A percentile compares a stretch with the other conserved stretches of the same genome.
These are phyloP conservation scores for Urochloa ruziziensis DNA, from an alignment of 176 grass and related monocot genomes.

Conservation along the genomic window DNA sequence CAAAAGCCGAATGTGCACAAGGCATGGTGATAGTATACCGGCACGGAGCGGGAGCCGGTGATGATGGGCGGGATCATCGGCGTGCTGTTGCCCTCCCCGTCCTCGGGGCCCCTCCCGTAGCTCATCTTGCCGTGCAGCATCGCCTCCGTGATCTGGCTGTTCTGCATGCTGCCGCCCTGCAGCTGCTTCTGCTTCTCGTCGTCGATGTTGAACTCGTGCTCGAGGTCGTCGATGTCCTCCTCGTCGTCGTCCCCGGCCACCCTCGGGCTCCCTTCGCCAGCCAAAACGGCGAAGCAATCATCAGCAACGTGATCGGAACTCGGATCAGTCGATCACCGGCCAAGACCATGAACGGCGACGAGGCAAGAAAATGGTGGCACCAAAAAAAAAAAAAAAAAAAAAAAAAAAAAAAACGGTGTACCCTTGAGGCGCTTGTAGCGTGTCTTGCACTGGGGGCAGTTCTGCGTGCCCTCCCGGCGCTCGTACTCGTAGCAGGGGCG, in stretches of 20 bases:
- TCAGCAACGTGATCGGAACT: background rate
- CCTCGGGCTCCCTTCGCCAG: constrained; percentile 59
- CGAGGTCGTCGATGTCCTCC: constrained; percentile 90
- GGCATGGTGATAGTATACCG: constrained; percentile 54
- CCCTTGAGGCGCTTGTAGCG: constrained; percentile 98
- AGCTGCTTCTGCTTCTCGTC: constrained; percentile 60
- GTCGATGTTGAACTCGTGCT: constrained; percentile 95
- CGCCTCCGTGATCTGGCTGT: constrained; percentile 79
- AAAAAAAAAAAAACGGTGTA: background rate
- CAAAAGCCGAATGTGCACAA: background rate
- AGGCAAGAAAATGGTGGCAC: too few relatives aligned
- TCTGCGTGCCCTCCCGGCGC: constrained; percentile 91
- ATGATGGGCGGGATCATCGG: constrained; percentile 87
- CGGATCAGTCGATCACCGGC: background rate
- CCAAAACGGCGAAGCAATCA: constrained; percentile 3
- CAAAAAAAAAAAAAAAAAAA: too few relatives aligned
- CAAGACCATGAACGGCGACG: background rate
- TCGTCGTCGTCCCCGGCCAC: constrained; percentile 85
- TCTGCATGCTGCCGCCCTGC: constrained; percentile 39
- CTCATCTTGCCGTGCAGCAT: constrained; percentile 97
- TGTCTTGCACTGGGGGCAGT: constrained; percentile 98
- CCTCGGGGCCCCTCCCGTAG: constrained; percentile 73
- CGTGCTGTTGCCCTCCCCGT: constrained; percentile 54
- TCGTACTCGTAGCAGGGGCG: constrained; percentile 98
- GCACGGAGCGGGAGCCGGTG: constrained; percentile 75